These are phyloP conservation scores for Begonia fuchsioides DNA, from an alignment of 306 rosid species.

Conservation along the genomic window DNA sequence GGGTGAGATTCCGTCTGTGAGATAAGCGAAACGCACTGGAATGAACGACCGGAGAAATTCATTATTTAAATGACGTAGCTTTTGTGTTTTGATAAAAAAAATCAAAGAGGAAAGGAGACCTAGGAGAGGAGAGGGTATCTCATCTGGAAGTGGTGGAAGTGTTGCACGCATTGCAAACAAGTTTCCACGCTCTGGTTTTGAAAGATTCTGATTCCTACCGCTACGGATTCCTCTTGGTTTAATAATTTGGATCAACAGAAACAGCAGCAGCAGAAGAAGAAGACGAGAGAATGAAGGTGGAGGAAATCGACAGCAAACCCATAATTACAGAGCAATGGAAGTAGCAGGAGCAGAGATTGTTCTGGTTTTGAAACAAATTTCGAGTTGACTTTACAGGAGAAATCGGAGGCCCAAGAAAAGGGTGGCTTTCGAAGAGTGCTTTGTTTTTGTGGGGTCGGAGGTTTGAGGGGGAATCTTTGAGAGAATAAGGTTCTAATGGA, in stretches of 20 bases:
- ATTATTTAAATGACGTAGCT: too few species aligned
- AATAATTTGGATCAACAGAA: slow-evolving; percentile 3
- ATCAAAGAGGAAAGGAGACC: background rate
- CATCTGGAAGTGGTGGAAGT: slow-evolving; percentile 9
- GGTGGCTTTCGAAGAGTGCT: background rate
- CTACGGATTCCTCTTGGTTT: slow-evolving; percentile 3
- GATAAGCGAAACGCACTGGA: background rate
- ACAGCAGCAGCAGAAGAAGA: background rate
- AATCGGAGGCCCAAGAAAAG: slow-evolving; percentile 13
- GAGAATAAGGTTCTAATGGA: background rate
- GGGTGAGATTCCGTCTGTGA: too few species aligned
- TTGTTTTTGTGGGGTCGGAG: slow-evolving; percentile 12
- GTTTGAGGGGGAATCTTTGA: slow-evolving; percentile 20
- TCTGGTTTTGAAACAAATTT: too few species aligned
- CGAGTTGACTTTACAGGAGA: slow-evolving; percentile 34
- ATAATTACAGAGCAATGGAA: slow-evolving; percentile 1
- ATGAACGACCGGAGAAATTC: background rate
- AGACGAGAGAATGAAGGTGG: too few species aligned
- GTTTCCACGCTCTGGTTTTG: background rate
- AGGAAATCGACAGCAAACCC: too few species aligned
- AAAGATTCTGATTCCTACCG: slow-evolving; percentile 26
- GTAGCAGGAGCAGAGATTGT: background rate
- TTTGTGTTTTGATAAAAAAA: background rate
- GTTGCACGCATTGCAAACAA: slow-evolving; percentile 1
- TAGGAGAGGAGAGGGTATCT: slow-evolving; percentile 3